A percentile compares a stretch with the other conserved stretches of the same genome.
Evolutionary conservation across 1,139 yeast species (phyloP).

Genomic region (Hyphopichia fennica): DNA sequence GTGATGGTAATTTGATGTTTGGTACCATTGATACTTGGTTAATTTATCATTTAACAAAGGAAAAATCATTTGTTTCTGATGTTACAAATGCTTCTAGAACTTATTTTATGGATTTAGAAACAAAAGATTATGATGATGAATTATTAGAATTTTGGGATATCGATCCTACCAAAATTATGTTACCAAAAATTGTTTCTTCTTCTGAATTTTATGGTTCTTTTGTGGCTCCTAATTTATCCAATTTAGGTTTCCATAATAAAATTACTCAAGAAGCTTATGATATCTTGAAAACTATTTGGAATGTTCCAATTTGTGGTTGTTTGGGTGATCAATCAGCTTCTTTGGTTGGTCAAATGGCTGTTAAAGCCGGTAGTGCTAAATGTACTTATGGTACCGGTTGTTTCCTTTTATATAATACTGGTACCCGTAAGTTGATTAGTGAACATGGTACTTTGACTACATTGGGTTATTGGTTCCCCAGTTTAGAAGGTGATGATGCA

Average conservation of each 20-base stretch:
- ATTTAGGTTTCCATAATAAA: conserved; percentile 51
- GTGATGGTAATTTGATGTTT: conserved; percentile 75
- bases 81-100: conserved; percentile 92
- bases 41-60: conserved; percentile 79
- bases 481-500: conserved; percentile 48
- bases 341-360: conserved; percentile 87
- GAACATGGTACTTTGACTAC: conserved; percentile 86
- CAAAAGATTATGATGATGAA: conserved; percentile 73
- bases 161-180: conserved; percentile 64
- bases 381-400: conserved; percentile 99
- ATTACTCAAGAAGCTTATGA: conserved; percentile 54
- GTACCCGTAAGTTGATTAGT: conserved; percentile 62
- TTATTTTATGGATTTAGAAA: conserved; percentile 81
- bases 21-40: conserved; percentile 97
- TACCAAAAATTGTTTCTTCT: conserved; percentile 82
- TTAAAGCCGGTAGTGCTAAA: conserved; percentile 81
- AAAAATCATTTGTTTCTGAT: conserved; percentile 74
- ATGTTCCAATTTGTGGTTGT: conserved; percentile 83
- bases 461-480: conserved; percentile 86
- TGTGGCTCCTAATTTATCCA: conserved; percentile 54
- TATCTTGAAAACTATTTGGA: conserved; percentile 49
- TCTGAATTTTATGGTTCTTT: conserved; percentile 80
- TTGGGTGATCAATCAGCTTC: conserved; percentile 96
- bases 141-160: conserved; percentile 77
- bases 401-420: conserved; percentile 87